Conservation (phyloP, 495 filamentous ascomycete species). For the Tuber brumale region DNA sequence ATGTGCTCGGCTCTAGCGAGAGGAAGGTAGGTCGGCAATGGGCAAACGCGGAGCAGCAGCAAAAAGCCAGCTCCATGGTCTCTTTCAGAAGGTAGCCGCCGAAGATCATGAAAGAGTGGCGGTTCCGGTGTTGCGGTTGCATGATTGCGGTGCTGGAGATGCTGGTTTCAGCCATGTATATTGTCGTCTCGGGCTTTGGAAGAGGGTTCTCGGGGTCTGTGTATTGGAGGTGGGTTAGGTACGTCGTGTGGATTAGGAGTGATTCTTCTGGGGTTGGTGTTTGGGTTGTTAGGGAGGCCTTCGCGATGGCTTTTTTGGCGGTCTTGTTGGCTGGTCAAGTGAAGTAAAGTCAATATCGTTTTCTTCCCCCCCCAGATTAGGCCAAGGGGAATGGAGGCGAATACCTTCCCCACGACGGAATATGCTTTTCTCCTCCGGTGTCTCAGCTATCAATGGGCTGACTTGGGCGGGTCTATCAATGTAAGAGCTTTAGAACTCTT, state of each 20-base stretch:
- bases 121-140: slow-evolving; percentile 80
- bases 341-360: background rate
- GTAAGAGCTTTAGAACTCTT: background rate
- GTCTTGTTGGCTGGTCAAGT: slow-evolving; percentile 52
- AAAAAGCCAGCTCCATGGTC: slow-evolving; percentile 83
- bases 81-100: slow-evolving; percentile 77
- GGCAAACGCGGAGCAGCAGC: slow-evolving; percentile 71
- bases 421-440: slow-evolving; percentile 61
- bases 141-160: slow-evolving; percentile 71
- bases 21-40: slow-evolving; percentile 71
- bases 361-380: background rate
- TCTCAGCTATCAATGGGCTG: slow-evolving; percentile 58
- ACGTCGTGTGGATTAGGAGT: slow-evolving; percentile 72
- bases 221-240: slow-evolving; percentile 66
- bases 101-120: slow-evolving; percentile 87
- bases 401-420: slow-evolving; percentile 59
- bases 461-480: slow-evolving; percentile 50
- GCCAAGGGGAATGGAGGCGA: background rate
- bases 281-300: slow-evolving; percentile 60
- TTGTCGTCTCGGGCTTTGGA: slow-evolving; percentile 56
- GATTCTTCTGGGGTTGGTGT: slow-evolving; percentile 71
- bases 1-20: slow-evolving; percentile 70
- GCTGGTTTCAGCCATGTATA: slow-evolving; percentile 61
- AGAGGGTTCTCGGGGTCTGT: slow-evolving; percentile 56
- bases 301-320: slow-evolving; percentile 61